Evolutionary conservation across 495 filamentous ascomycete species (phyloP).

Genomic region (Hyaloscypha hepaticicola): DNA sequence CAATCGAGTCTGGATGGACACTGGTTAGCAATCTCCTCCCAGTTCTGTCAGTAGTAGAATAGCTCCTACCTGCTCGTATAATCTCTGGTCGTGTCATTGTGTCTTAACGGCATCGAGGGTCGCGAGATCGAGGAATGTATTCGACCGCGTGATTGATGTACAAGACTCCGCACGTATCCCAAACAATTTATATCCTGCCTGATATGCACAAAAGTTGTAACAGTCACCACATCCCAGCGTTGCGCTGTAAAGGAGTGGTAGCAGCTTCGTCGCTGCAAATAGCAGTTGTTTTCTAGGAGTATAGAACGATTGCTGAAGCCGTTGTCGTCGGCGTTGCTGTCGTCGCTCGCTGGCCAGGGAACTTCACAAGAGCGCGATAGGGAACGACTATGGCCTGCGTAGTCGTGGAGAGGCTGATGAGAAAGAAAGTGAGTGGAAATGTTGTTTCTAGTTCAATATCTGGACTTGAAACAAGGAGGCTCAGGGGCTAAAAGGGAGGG

Average conservation of each 20-base stretch:
- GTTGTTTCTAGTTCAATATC: constrained; percentile 5
- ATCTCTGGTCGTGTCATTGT: constrained; percentile 36
- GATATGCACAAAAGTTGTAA: not conserved
- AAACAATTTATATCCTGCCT: not conserved
- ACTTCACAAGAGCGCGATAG: not conserved
- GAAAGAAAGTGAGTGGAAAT: constrained; percentile 11
- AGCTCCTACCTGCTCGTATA: constrained; percentile 31
- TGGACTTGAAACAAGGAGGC: constrained; percentile 8
- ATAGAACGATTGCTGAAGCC: not conserved
- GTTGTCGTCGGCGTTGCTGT: not conserved
- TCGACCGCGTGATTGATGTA: constrained; percentile 12
- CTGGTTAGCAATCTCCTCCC: constrained; percentile 7
- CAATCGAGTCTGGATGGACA: constrained; percentile 73
- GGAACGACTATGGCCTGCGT: constrained; percentile 27
- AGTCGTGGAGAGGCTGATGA: constrained; percentile 13
- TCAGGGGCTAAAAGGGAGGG: too few relatives aligned
- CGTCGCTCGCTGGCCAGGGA: not conserved
- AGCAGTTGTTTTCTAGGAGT: not conserved
- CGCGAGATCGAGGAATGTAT: not conserved
- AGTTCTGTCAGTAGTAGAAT: not conserved
- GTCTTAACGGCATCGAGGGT: constrained; percentile 23
- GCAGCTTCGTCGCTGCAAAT: constrained; percentile 3
- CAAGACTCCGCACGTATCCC: constrained; percentile 20
- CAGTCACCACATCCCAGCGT: constrained; percentile 1
- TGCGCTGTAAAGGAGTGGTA: constrained; percentile 21